Evolutionary conservation across 2,329 filamentous ascomycete species (phyloP).

Genomic region (Verticillium nubilum): DNA sequence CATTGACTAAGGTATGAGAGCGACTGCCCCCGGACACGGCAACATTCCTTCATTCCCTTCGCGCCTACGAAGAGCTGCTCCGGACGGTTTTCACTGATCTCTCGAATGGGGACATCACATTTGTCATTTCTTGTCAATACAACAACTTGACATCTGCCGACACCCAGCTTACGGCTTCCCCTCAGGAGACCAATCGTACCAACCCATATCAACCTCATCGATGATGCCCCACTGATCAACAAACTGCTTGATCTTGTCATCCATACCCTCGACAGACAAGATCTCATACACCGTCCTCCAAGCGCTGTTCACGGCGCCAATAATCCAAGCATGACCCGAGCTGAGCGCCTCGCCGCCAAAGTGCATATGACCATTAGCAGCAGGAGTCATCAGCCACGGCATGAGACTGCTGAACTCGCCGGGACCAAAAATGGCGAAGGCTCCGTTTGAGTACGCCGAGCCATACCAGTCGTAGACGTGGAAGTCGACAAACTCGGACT

Average conservation of each 20-base stretch:
- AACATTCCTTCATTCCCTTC: too few species aligned
- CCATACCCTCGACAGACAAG: constrained; percentile 11
- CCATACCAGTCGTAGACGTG: constrained; percentile 18
- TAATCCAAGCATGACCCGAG: constrained; percentile 18
- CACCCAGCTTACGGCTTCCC: not conserved
- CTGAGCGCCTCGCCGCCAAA: constrained; percentile 20
- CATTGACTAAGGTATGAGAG: too few species aligned
- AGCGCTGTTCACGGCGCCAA: constrained; percentile 18
- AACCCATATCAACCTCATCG: constrained; percentile 17
- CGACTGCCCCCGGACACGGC: too few species aligned
- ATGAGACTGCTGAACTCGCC: constrained; percentile 16
- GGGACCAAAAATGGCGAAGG: constrained; percentile 18
- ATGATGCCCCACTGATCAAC: constrained; percentile 13
- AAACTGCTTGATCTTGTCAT: constrained; percentile 14
- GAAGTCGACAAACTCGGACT: constrained; percentile 11
- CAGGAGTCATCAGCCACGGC: constrained; percentile 16
- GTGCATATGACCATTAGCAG: constrained; percentile 16
- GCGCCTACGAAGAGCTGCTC: too few species aligned
- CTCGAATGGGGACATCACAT: too few species aligned
- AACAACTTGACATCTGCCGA: too few species aligned
- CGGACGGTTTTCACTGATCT: too few species aligned
- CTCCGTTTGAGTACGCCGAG: constrained; percentile 15
- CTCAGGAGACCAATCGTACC: constrained; percentile 14
- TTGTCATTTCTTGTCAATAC: too few species aligned
- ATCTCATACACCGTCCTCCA: constrained; percentile 16